These are phyloP conservation scores for Penicillium verhagenii DNA, from an alignment of 495 filamentous ascomycete species.

Conservation along the genomic window DNA sequence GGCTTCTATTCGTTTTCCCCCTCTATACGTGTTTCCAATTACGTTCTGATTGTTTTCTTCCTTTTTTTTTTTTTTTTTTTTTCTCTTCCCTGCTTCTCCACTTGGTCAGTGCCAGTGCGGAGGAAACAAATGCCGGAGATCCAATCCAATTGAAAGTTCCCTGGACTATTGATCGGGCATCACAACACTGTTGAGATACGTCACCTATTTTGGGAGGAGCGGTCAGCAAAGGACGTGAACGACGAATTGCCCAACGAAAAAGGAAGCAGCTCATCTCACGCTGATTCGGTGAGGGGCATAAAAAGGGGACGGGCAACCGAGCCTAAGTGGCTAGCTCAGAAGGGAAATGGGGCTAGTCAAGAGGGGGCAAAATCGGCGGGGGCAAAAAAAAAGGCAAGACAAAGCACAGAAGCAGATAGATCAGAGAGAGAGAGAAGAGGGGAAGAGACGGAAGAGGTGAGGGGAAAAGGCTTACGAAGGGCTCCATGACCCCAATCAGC, in stretches of 20 bases:
- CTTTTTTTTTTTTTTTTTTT: neutral
- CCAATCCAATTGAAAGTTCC: neutral
- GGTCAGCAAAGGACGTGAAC: conserved; percentile 24
- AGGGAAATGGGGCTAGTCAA: conserved; percentile 27
- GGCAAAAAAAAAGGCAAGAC: conserved; percentile 25
- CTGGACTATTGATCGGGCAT: conserved; percentile 55
- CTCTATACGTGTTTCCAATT: neutral
- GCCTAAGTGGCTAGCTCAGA: conserved; percentile 29
- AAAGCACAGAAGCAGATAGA: conserved; percentile 14
- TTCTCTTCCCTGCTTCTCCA: neutral
- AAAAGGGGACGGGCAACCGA: conserved; percentile 15
- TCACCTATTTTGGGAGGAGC: conserved; percentile 45
- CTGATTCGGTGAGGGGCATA: conserved; percentile 23
- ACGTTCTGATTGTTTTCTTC: neutral
- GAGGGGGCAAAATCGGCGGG: conserved; percentile 33
- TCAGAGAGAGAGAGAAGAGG: conserved; percentile 8
- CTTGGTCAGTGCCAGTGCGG: neutral
- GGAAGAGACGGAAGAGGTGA: neutral
- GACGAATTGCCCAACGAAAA: neutral
- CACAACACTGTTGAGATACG: conserved; percentile 61
- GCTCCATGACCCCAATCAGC: conserved; percentile 58
- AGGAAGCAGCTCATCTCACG: conserved; percentile 1
- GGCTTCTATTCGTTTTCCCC: neutral
- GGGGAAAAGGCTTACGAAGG: conserved; percentile 55
- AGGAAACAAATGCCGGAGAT: neutral